phyloP scores from a whole-genome alignment of 805 yeast species.

The Kodamaea kaohsiungensis region DNA sequence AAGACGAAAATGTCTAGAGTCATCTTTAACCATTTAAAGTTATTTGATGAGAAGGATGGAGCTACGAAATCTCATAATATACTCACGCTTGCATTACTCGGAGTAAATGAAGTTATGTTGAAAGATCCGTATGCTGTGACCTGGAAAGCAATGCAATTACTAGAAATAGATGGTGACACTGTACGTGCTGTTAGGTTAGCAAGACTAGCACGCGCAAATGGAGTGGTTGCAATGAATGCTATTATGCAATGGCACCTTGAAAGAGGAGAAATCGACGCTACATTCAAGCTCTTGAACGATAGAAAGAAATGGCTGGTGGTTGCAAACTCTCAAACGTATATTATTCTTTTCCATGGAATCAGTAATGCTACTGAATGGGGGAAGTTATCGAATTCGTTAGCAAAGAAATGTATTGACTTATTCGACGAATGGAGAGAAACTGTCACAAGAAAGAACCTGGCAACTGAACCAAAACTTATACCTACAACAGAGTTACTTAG shows the following conservation, averaged over 20 bases:
- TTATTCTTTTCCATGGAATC: slow-evolving; percentile 38
- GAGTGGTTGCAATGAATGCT: slow-evolving; percentile 59
- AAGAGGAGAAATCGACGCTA: slow-evolving; percentile 45
- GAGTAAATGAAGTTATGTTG: slow-evolving; percentile 57
- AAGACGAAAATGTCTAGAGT: slow-evolving; percentile 20
- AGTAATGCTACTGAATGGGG: slow-evolving; percentile 38
- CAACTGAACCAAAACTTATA: slow-evolving; percentile 13
- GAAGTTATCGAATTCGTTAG: slow-evolving; percentile 18
- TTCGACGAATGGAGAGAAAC: slow-evolving; percentile 27
- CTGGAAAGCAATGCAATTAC: slow-evolving; percentile 51
- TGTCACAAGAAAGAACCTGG: slow-evolving; percentile 14
- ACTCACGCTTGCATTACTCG: slow-evolving; percentile 40
- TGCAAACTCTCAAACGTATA: slow-evolving; percentile 46
- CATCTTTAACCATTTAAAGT: slow-evolving; percentile 31
- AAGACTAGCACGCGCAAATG: slow-evolving; percentile 40
- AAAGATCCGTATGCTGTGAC: slow-evolving; percentile 59
- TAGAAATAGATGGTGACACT: slow-evolving; percentile 46
- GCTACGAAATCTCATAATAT: background rate
- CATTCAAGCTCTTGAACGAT: slow-evolving; percentile 51
- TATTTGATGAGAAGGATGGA: slow-evolving; percentile 20
- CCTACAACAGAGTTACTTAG: slow-evolving; percentile 2
- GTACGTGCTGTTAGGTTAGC: slow-evolving; percentile 56
- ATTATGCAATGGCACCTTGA: slow-evolving; percentile 52
- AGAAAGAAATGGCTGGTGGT: slow-evolving; percentile 64
- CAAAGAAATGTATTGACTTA: slow-evolving; percentile 21